Evolutionary conservation across 2,329 filamentous ascomycete species (phyloP), one percentile per base, ranked within the genome.

Genomic region (Pseudocercospora macadamiae): DNA sequence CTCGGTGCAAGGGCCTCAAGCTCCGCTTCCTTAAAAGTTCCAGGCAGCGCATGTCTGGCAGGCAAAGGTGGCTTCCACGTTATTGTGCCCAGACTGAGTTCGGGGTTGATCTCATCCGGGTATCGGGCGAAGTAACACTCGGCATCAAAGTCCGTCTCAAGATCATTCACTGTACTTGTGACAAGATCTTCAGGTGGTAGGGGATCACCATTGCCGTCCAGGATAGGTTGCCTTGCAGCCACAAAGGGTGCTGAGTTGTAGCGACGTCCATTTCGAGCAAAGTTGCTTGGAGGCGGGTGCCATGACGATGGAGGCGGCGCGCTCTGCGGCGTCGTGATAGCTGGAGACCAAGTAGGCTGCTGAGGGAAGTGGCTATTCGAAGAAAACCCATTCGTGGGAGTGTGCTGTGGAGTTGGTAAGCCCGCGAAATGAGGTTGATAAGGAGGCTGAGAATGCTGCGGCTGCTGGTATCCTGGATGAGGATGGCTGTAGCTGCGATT

Each of bases 21-120:
- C 64, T 80, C 77, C 12, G 76, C 78, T 64, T 79, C 75, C 3
- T 66, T 69, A 48, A 74, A 80, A 0, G 74, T 77, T 1, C 76
- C 70, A 16, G 78, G 76, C 21, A 80, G 63, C 16, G 78, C 74
- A 36, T 74, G 73, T 18, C 73, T 76, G 14, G 75, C 74, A 34
- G 78, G 75, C 47, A 77, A 70, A 1, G 78, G 76, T 7, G 78
- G 73, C 44, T 76, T 75, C 77, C 76, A 80, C 10, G 68, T 65
- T 16, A 80, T 79, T 10, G 76, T 69, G 19, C 79, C 79, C 16
- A 81, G 67, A 63, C 79, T 80, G 10, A 80, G 66, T 23, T 73
- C 69, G 3, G 74, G 72, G 55, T 79, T 72, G 32, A 80, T 74
- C 10, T 76, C 73, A 36, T 80, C 76, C 18, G 77, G 77, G 55